A percentile compares a stretch with the other conserved stretches of the same genome.
Evolutionary conservation across 768 basidiomycete species (phyloP).

Genomic region (Leccinum boreale): DNA sequence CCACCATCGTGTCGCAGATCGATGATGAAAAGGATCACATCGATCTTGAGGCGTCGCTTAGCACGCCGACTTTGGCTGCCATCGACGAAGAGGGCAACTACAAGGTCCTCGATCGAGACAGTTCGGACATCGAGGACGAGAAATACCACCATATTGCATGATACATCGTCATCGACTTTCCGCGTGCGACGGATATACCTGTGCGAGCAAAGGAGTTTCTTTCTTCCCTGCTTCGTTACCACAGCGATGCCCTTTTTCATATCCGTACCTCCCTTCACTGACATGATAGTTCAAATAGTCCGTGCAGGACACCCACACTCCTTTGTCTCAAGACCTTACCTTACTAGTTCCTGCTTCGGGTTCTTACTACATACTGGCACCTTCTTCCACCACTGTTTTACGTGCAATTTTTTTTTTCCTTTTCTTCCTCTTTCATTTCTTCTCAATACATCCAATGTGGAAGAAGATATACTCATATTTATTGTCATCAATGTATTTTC

Average conservation of each 20-base stretch:
- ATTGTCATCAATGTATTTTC: neutral
- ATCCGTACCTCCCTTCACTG: slow-evolving; percentile 2
- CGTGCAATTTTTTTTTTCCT: neutral
- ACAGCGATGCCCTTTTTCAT: neutral
- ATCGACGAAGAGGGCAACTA: slow-evolving; percentile 14
- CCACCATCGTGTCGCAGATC: slow-evolving; percentile 31
- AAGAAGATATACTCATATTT: neutral
- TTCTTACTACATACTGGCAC: neutral
- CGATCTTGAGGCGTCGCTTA: slow-evolving; percentile 20
- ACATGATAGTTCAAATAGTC: slow-evolving; percentile 7
- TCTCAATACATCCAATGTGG: neutral
- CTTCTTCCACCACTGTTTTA: neutral
- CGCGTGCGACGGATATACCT: slow-evolving; percentile 8
- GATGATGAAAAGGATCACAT: slow-evolving; percentile 23
- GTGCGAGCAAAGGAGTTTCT: neutral
- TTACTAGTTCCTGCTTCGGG: neutral
- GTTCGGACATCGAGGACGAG: slow-evolving; percentile 15
- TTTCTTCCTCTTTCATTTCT: neutral
- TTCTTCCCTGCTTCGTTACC: neutral
- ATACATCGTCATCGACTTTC: neutral
- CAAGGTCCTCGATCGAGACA: slow-evolving; percentile 15
- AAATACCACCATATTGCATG: slow-evolving; percentile 14
- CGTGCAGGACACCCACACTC: neutral
- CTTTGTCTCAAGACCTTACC: neutral
- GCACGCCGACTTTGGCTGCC: slow-evolving; percentile 4